These are phyloP conservation scores for Lipomyces yamanashiensis DNA, from an alignment of 805 yeast species.

Conservation along the genomic window DNA sequence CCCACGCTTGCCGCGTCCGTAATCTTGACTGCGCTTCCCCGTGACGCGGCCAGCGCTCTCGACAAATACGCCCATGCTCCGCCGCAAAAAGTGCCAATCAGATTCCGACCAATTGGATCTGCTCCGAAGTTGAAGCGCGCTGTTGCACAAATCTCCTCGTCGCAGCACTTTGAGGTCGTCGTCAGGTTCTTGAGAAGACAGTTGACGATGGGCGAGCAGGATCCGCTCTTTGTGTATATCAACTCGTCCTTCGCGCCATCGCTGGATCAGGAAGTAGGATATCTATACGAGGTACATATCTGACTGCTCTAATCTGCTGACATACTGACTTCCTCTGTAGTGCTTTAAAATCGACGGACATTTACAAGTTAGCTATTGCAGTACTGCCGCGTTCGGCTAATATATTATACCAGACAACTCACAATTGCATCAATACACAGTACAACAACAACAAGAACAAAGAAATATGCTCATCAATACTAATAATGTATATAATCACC, in stretches of 20 bases:
- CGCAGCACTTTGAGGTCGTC: constrained; percentile 54
- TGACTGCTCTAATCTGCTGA: too few relatives aligned
- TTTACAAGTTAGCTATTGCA: constrained; percentile 45
- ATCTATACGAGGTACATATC: constrained; percentile 38
- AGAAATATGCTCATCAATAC: too few relatives aligned
- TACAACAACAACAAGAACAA: too few relatives aligned
- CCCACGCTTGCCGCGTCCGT: constrained; percentile 45
- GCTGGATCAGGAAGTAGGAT: constrained; percentile 46
- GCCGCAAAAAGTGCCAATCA: constrained; percentile 47
- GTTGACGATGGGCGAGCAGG: constrained; percentile 40
- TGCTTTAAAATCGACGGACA: constrained; percentile 41
- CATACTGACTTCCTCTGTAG: constrained; percentile 1
- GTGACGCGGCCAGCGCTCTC: constrained; percentile 41
- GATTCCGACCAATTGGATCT: constrained; percentile 61
- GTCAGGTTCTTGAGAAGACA: constrained; percentile 52
- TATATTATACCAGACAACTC: neutral
- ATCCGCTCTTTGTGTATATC: constrained; percentile 48
- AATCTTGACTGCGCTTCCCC: constrained; percentile 42
- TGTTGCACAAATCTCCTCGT: constrained; percentile 51
- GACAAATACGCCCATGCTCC: constrained; percentile 40
- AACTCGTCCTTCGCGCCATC: constrained; percentile 50
- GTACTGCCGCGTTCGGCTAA: constrained; percentile 46
- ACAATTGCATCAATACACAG: neutral
- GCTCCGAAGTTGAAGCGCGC: constrained; percentile 55
- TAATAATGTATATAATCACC: too few relatives aligned